phyloP scores from a whole-genome alignment of 2,329 filamentous ascomycete genomes.

The Tolypocladium endophyticum region DNA sequence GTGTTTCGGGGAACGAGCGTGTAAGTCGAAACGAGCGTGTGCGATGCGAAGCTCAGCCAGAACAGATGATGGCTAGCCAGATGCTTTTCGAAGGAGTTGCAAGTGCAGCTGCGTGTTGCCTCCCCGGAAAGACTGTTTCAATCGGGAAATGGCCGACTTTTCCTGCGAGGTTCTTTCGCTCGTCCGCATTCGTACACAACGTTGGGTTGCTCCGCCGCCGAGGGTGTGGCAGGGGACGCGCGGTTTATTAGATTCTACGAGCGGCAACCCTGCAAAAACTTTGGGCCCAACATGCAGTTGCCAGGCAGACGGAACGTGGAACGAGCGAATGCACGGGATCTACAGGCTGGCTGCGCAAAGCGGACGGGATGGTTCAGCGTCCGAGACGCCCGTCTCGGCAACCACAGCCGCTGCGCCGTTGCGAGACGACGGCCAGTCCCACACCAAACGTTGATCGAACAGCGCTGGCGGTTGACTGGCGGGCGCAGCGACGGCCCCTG shows the following conservation, averaged over 20 bases:
- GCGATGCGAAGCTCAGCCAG: background rate
- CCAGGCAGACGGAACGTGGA: background rate
- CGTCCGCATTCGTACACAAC: background rate
- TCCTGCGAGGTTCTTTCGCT: background rate
- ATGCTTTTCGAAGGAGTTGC: background rate
- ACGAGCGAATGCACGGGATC: background rate
- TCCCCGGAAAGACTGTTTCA: background rate
- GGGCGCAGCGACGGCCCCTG: background rate
- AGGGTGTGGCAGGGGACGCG: background rate
- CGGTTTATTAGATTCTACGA: background rate
- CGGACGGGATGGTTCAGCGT: background rate
- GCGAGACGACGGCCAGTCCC: background rate
- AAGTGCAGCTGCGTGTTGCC: background rate
- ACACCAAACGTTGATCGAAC: background rate
- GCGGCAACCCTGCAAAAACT: background rate
- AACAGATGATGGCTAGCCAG: background rate
- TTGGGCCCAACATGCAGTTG: background rate
- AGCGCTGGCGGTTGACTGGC: background rate
- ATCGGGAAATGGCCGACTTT: background rate
- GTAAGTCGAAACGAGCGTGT: background rate
- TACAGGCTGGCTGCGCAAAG: background rate
- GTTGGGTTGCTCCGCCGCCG: background rate
- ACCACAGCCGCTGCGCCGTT: background rate
- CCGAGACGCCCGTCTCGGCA: background rate
- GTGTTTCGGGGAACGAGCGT: background rate